Base-by-base conservation (phyloP, 306 rosid species). In the Pueraria montana region DNA sequence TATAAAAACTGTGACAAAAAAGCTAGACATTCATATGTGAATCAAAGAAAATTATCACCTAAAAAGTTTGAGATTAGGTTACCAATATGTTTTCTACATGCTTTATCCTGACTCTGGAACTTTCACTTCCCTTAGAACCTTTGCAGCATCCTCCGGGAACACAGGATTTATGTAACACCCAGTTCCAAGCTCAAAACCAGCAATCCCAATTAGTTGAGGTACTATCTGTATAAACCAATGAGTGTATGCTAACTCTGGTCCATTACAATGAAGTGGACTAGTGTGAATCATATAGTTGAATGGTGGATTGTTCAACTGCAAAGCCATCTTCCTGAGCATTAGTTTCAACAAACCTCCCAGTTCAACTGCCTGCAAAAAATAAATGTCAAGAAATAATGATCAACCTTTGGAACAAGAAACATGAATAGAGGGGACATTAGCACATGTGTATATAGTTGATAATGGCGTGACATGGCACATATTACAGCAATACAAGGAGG, bases 211-310 rank as follows among this genome's bases (percentile, higher is more conserved):
- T 59, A 94, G 88, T 38, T 94, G 98, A 48, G 98, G 94, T 52
- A 92, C 81, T 67, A 94, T 92, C 82, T 94, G 98, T 84, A 94
- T 76, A 76, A 84, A 92, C 97, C 98, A 92, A 86, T 94, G 98
- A 81, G 80, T 77, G 87, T 86, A 81, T 40, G 87, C 85, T 26
- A 83, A 74, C 50, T 94, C 90, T 7, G 97, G 82, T 14, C 10
- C 89, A 32, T 45, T 58, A 65, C 26, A 68, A 61, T 59, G 77
- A 43, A 91, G 85, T 6, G 94, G 93, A 58, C 93, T 80, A 36
- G 94, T 89, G 71, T 94, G 97, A 81, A 94, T 85, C 98, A 91
- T 90, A 72, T 88, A 90, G 85, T 94, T 92, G 80, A 86, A 91
- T 0, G 98, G 97, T 14, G 97, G 98, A 76, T 92, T 82, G 85